phyloP scores from a whole-genome alignment of 441 rosid species.

The Bruguiera hainesii region DNA sequence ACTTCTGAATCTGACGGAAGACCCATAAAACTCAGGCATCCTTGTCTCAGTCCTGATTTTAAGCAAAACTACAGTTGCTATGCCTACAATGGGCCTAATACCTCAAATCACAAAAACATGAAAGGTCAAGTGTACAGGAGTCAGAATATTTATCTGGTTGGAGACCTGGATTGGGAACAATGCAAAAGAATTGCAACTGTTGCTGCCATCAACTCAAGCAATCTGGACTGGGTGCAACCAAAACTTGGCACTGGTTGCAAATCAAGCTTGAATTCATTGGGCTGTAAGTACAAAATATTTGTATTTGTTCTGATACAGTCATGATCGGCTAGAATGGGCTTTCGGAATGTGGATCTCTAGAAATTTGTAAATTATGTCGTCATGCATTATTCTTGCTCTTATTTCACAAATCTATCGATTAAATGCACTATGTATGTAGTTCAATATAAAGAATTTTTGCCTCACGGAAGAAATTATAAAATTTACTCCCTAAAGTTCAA shows the following conservation, averaged over 20 bases:
- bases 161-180: constrained; percentile 52
- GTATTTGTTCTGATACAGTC: neutral
- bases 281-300: constrained; percentile 31
- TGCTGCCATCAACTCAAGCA: constrained; percentile 45
- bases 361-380: too few relatives aligned
- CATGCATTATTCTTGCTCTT: too few relatives aligned
- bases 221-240: constrained; percentile 22
- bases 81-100: constrained; percentile 24
- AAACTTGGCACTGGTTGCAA: constrained; percentile 28
- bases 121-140: constrained; percentile 18
- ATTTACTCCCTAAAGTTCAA: neutral
- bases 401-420: neutral
- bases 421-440: neutral
- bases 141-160: constrained; percentile 28
- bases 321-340: neutral
- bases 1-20: constrained; percentile 8
- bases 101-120: constrained; percentile 12
- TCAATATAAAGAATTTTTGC: neutral
- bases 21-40: constrained; percentile 36
- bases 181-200: constrained; percentile 45
- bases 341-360: neutral
- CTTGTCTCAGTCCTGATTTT: constrained; percentile 43
- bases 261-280: constrained; percentile 20
- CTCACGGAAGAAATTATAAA: neutral
- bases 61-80: constrained; percentile 42